Conservation (phyloP, 2,329 filamentous ascomycete species). For the Aspergillus sp. region DNA sequence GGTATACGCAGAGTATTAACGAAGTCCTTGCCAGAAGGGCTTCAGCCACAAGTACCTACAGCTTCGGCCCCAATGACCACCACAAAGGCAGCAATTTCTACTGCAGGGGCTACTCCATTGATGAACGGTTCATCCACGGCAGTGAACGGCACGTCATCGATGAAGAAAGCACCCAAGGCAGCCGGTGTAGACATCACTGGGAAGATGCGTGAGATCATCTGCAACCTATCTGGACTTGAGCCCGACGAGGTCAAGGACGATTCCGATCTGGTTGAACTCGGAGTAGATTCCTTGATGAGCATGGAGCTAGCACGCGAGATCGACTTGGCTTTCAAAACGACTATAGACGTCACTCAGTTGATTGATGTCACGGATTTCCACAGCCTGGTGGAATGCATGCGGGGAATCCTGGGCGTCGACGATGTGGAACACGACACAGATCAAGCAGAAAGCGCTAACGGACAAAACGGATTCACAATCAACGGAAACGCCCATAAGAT, state of each 20-base stretch:
- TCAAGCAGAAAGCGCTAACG: too few relatives aligned
- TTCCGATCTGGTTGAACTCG: slow-evolving; percentile 38
- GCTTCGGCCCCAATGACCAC: too few relatives aligned
- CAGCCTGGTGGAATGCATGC: slow-evolving; percentile 24
- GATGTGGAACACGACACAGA: neutral
- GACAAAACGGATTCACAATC: too few relatives aligned
- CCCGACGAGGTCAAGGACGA: slow-evolving; percentile 36
- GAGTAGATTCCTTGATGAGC: slow-evolving; percentile 50
- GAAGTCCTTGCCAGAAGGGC: neutral
- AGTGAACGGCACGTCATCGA: neutral
- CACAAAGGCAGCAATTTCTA: too few relatives aligned
- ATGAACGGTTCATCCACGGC: neutral
- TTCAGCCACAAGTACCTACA: too few relatives aligned
- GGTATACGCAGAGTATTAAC: slow-evolving; percentile 16
- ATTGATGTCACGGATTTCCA: slow-evolving; percentile 26
- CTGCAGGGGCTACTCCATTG: neutral
- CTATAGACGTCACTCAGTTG: slow-evolving; percentile 21
- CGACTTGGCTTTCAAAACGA: slow-evolving; percentile 34
- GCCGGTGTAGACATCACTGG: neutral
- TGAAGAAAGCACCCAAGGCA: neutral
- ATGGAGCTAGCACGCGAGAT: slow-evolving; percentile 48
- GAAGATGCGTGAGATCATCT: slow-evolving; percentile 3
- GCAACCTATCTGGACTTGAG: slow-evolving; percentile 32
- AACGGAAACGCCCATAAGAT: too few relatives aligned
- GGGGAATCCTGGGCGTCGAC: slow-evolving; percentile 4